Conservation (phyloP, 1,284 basidiomycete genomes). For the Lentinula novae-zelandiae region DNA sequence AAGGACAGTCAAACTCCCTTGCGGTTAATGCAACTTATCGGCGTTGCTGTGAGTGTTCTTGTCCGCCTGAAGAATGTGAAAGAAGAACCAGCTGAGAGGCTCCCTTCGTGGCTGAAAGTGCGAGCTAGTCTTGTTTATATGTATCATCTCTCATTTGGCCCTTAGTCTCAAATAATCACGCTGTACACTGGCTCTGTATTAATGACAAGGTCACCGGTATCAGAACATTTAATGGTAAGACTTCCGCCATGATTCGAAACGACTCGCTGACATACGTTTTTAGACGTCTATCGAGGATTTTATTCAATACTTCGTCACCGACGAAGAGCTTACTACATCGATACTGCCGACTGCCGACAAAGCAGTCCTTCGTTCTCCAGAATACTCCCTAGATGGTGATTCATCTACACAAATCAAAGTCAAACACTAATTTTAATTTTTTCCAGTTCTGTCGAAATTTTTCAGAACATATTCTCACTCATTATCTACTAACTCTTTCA, state of each 20-base stretch:
- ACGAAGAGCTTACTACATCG: slow-evolving; percentile 44
- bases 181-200: slow-evolving; percentile 51
- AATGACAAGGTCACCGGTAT: slow-evolving; percentile 53
- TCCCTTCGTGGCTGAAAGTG: slow-evolving; percentile 45
- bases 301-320: slow-evolving; percentile 45
- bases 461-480: slow-evolving; percentile 53
- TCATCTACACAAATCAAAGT: slow-evolving; percentile 4
- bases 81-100: slow-evolving; percentile 35
- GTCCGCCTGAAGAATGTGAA: slow-evolving; percentile 53
- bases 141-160: background rate
- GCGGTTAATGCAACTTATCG: slow-evolving; percentile 48
- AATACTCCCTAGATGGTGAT: slow-evolving; percentile 60
- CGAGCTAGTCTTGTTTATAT: slow-evolving; percentile 12
- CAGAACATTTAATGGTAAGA: slow-evolving; percentile 47
- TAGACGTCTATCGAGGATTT: slow-evolving; percentile 60
- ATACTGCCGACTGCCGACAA: slow-evolving; percentile 73
- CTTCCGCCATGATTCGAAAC: background rate
- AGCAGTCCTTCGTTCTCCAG: slow-evolving; percentile 69
- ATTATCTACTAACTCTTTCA: slow-evolving; percentile 52
- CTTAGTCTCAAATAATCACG: slow-evolving; percentile 49
- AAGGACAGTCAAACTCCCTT: slow-evolving; percentile 49
- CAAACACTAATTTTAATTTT: slow-evolving; percentile 12
- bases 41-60: slow-evolving; percentile 59
- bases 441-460: slow-evolving; percentile 52
- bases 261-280: slow-evolving; percentile 13